Evolutionary conservation across 805 yeast species (phyloP), one percentile per base, ranked within the genome.

Genomic region (Ogataea zsoltii): DNA sequence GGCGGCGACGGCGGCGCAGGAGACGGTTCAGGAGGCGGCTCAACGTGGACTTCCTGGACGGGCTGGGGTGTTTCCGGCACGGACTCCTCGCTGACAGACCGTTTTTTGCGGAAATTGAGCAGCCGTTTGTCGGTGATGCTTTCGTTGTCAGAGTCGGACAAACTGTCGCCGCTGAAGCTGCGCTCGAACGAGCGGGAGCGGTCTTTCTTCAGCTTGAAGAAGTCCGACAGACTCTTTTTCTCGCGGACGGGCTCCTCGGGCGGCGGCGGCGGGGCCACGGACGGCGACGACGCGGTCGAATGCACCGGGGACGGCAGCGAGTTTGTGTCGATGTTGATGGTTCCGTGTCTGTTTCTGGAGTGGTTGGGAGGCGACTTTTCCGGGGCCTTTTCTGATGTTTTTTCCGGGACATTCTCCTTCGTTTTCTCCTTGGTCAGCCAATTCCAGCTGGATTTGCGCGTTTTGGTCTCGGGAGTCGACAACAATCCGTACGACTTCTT

Each of bases 341-440:
- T 53, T 4, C 65, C 65, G 37, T 62, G 65, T 44, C 66, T 53
- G 29, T 61, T 62, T 23, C 65, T 40, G 7, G 60, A 44, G 42
- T 62, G 66, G 37, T 50, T 49, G 13, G 55, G 51, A n/a, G 57
- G 56, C 3, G 54, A 50, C 32, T 44, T 46, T 19, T 36, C 48
- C 17, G 39, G 36, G 5, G 43, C 25, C 14, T 28, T 41, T 12
- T 28, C 33, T 7, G 33, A 26, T 15, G 35, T 23, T 10, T 39
- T 28, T 9, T 42, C 40, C 6, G 14, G 14, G 31, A 11, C 14
- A 13, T 40, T 32, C 4, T 39, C 42, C 12, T 32, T 40, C 14
- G 48, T 46, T 30, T 46, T 46, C 14, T 46, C 51, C 34, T 47
- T 54, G n/a, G 29, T 41, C 26, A 50, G 51, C 54, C 54, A 50